phyloP scores from a whole-genome alignment of 2,329 filamentous ascomycete species.

The Verticillium nubilum region DNA sequence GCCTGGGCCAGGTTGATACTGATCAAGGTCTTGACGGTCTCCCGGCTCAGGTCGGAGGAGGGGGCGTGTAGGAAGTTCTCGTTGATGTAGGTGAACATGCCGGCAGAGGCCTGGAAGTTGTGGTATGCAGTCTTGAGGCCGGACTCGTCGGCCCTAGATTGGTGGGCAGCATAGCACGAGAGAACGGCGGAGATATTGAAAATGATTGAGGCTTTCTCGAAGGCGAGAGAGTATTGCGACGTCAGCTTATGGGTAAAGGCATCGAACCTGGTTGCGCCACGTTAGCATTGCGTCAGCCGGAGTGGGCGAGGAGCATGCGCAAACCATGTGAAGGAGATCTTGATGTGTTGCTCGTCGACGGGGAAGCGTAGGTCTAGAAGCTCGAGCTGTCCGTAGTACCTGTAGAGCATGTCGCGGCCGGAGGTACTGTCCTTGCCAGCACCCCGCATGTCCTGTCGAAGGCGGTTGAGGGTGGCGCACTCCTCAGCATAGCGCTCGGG shows the following conservation, averaged over 20 bases:
- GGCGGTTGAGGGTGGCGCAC: conserved; percentile 85
- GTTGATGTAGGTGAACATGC: conserved; percentile 99
- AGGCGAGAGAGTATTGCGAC: conserved; percentile 91
- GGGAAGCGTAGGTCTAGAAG: conserved; percentile 91
- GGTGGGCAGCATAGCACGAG: conserved; percentile 89
- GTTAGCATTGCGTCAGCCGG: neutral
- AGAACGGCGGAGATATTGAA: conserved; percentile 98
- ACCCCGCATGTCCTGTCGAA: conserved; percentile 97
- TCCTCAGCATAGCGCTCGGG: conserved; percentile 94
- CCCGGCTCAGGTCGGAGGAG: conserved; percentile 89
- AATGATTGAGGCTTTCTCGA: conserved; percentile 97
- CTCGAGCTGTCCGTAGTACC: conserved; percentile 97
- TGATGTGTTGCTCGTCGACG: conserved; percentile 98
- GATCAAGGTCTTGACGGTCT: conserved; percentile 94
- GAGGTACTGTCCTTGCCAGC: conserved; percentile 95
- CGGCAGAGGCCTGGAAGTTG: conserved; percentile 94
- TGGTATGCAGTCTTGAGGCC: conserved; percentile 96
- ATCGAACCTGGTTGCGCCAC: conserved; percentile 68
- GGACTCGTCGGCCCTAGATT: conserved; percentile 86
- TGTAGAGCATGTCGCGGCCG: conserved; percentile 86
- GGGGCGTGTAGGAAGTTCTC: conserved; percentile 98
- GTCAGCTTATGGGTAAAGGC: conserved; percentile 99
- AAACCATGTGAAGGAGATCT: conserved; percentile 97
- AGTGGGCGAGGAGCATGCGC: conserved; percentile 9
- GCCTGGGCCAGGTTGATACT: conserved; percentile 90